Conservation (phyloP, 208 protist species). For the Balamuthia mandrillaris region DNA sequence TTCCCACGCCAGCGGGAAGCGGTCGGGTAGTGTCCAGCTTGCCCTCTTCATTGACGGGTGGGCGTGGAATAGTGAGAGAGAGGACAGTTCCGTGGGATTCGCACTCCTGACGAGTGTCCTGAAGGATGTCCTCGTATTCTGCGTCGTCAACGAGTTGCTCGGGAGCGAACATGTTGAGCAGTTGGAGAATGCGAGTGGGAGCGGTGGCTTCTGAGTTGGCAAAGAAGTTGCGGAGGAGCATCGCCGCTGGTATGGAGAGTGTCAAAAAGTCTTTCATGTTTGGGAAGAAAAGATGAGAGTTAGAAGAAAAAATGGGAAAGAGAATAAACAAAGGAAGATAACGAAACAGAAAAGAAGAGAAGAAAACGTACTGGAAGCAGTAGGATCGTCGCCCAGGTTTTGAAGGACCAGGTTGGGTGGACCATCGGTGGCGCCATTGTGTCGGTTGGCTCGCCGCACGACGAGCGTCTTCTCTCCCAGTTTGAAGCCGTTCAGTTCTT, state of each 20-base stretch:
- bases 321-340: too few species aligned
- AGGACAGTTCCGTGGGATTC: constrained; percentile 49
- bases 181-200: constrained; percentile 21
- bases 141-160: constrained; percentile 46
- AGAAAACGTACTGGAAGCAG: too few species aligned
- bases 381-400: not conserved
- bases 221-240: not conserved
- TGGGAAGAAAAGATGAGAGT: too few species aligned
- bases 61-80: constrained; percentile 48
- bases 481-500: constrained; percentile 52
- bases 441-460: constrained; percentile 59
- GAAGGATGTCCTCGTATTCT: constrained; percentile 49
- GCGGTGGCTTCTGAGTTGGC: not conserved
- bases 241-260: not conserved
- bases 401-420: not conserved
- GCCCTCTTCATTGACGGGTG: not conserved
- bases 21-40: not conserved
- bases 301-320: too few species aligned
- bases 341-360: too few species aligned
- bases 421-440: not conserved
- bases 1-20: not conserved
- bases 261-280: too few species aligned
- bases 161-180: constrained; percentile 35
- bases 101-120: constrained; percentile 50
- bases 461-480: constrained; percentile 61